Base-by-base conservation (phyloP, 257 asterid genomes). In the Lycium barbarum region DNA sequence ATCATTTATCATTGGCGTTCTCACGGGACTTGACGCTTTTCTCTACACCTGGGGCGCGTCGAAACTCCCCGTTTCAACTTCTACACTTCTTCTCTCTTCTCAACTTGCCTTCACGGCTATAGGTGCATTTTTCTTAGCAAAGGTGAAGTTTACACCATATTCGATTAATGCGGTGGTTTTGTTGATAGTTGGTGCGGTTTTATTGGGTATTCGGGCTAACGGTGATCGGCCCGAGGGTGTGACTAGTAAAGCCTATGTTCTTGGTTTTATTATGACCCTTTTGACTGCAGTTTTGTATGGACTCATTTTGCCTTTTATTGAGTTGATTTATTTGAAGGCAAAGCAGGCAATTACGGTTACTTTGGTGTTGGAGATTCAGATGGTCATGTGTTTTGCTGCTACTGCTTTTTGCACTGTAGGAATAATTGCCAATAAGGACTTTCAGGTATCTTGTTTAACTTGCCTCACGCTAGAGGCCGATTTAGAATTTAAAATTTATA, bases 271-370 rank as follows among this genome's bases (percentile, higher is more conserved):
- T 11, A 2, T 73, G 59, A 47, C 59, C 13, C 10, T 9, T 73
- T 73, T 73, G 80, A 59, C 80, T 5, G 80, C 80, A n/a, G 59
- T 59, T 47, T 73, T 73, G 18, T 73, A 73, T 47, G 80, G 80
- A 11, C 1, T 73, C 4, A 20, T 73, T 47, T 73, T 73, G 80
- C 80, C 80, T 47, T 47, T 17, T 47, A 47, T 73, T 73, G 80
- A 73, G 12, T 20, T 73, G 59, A 1, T 73, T 1, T 73, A 73
- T 22, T n/a, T 73, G 58, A 73, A 73, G 59, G 80, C 80, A 47
- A 73, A 73, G 13, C 40, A 73, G 26, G 12, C n/a, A 22, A 20
- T 73, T 47, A 73, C 80, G 5, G 80, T 11, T 2, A 73, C 80
- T 0, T 47, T 73, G 36, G 80, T 73, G 18, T 49, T 73, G 20